phyloP scores from a whole-genome alignment of 768 basidiomycete genomes.

The Paxillus involutus region DNA sequence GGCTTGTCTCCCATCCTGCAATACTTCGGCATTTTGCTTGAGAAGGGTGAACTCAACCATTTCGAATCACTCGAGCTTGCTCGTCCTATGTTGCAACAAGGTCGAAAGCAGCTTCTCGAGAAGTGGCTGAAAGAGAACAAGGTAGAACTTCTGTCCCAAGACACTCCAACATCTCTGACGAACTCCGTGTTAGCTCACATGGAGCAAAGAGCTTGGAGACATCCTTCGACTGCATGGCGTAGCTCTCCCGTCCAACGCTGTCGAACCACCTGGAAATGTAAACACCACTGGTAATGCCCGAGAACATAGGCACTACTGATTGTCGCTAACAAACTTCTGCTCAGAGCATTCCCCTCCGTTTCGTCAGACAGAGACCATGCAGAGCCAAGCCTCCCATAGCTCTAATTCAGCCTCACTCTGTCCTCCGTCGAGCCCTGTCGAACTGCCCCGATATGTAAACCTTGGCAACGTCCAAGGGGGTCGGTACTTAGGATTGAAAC shows the following conservation, averaged over 20 bases:
- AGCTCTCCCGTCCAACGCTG: slow-evolving; percentile 52
- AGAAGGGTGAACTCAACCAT: slow-evolving; percentile 98
- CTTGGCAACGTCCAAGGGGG: too few species aligned
- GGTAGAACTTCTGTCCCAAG: slow-evolving; percentile 39
- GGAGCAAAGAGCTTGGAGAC: slow-evolving; percentile 97
- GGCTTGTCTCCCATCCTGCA: slow-evolving; percentile 94
- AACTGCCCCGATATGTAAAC: too few species aligned
- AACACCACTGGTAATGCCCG: too few species aligned
- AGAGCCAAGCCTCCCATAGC: too few species aligned
- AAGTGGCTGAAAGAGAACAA: slow-evolving; percentile 99
- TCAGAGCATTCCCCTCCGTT: too few species aligned
- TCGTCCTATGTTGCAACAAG: slow-evolving; percentile 92
- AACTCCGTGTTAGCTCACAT: slow-evolving; percentile 68
- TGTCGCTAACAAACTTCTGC: too few species aligned
- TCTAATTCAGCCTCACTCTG: too few species aligned
- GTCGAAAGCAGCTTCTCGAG: slow-evolving; percentile 93
- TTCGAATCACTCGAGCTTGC: slow-evolving; percentile 94
- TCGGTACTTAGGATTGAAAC: too few species aligned
- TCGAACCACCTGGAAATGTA: too few species aligned
- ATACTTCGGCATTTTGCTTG: slow-evolving; percentile 96
- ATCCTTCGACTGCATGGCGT: slow-evolving; percentile 93
- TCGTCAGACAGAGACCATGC: too few species aligned
- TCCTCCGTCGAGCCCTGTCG: too few species aligned
- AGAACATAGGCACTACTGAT: too few species aligned
- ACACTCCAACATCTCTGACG: slow-evolving; percentile 8